Percentiles rank a stretch among this genome's conserved stretches.
phyloP scores from a whole-genome alignment of 352 stramenopile genomes.

The Globisporangium okanoganense region DNA sequence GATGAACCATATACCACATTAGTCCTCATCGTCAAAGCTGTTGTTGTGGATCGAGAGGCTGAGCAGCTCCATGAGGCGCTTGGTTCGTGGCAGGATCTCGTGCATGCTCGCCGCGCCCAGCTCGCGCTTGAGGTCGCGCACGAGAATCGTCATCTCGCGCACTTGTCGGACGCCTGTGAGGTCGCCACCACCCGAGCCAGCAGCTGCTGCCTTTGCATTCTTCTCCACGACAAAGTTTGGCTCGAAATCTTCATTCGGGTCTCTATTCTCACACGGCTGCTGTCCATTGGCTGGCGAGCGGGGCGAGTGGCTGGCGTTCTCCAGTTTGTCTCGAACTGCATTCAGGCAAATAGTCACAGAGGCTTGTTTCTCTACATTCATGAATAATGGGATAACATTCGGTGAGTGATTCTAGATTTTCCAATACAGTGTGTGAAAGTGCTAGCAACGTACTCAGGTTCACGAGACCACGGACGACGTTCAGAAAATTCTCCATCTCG shows the following conservation, averaged over 20 bases:
- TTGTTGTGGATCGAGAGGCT: conserved; percentile 61
- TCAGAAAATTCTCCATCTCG: conserved; percentile 85
- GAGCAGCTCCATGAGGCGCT: conserved; percentile 78
- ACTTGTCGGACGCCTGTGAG: conserved; percentile 69
- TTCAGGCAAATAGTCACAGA: conserved; percentile 53
- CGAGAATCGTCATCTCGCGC: conserved; percentile 61
- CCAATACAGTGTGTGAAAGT: not conserved
- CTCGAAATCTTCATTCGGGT: conserved; percentile 11
- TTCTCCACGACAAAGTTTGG: conserved; percentile 71
- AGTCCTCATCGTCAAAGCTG: conserved; percentile 17
- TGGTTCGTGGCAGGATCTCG: conserved; percentile 72
- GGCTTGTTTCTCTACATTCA: conserved; percentile 32
- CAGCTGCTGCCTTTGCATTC: not conserved
- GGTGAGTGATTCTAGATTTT: not conserved
- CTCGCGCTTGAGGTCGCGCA: conserved; percentile 76
- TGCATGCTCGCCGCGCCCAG: conserved; percentile 65
- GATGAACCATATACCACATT: not conserved
- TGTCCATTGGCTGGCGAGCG: not conserved
- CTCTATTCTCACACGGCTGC: not conserved
- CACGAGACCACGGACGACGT: conserved; percentile 49
- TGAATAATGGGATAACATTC: too few relatives aligned
- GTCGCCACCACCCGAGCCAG: conserved; percentile 15
- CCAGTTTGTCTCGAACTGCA: conserved; percentile 32
- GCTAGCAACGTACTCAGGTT: conserved; percentile 43
- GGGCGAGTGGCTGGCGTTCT: conserved; percentile 15